Evolutionary conservation across 441 rosid species (phyloP).

Genomic region (Erodium moschatum): DNA sequence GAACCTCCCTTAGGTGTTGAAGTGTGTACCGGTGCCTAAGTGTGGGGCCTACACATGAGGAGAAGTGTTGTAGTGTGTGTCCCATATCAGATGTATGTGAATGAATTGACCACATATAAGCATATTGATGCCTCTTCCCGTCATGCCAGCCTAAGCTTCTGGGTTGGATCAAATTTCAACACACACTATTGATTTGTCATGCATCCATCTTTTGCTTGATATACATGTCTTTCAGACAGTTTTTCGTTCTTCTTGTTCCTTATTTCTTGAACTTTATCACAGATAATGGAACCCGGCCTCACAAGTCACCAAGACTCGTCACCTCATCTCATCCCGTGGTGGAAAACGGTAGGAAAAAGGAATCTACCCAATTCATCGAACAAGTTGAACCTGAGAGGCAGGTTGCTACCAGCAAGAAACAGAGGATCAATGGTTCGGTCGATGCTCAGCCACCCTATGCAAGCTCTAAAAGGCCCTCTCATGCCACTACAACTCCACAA

Average conservation of each 20-base stretch:
- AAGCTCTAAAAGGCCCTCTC: conserved; percentile 18
- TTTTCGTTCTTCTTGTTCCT: conserved; percentile 19
- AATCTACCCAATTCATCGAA: conserved; percentile 25
- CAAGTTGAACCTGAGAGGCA: conserved; percentile 27
- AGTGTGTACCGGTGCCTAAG: too few species aligned
- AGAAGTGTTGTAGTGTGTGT: too few species aligned
- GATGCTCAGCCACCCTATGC: conserved; percentile 18
- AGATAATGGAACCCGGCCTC: conserved; percentile 44
- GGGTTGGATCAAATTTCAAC: too few species aligned
- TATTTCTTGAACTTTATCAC: conserved; percentile 30
- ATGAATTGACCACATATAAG: too few species aligned
- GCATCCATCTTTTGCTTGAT: too few species aligned
- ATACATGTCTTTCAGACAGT: too few species aligned
- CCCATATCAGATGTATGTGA: too few species aligned
- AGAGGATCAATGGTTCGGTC: conserved; percentile 36
- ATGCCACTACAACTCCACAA: conserved; percentile 11
- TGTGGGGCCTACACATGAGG: too few species aligned
- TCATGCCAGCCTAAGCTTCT: too few species aligned
- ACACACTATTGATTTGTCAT: too few species aligned
- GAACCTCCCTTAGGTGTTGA: too few species aligned
- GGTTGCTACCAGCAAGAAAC: conserved; percentile 32
- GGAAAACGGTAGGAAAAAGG: conserved; percentile 47
- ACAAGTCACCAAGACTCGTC: conserved; percentile 31
- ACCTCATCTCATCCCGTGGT: conserved; percentile 25
- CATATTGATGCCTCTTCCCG: too few species aligned